Evolutionary conservation across 345 rosid genomes (phyloP).

Genomic region (Carallia brachiata): DNA sequence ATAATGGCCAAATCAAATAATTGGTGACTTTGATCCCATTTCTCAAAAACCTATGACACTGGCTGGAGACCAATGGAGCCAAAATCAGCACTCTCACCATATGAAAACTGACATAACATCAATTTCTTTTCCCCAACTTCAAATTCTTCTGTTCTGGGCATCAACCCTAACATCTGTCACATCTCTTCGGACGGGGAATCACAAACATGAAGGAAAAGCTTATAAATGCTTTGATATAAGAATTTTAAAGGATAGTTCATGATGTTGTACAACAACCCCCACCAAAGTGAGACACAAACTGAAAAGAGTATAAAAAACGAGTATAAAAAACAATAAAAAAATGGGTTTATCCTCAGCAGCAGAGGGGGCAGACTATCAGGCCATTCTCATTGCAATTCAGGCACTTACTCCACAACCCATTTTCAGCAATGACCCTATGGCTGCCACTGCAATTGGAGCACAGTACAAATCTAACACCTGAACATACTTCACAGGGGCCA

Average conservation of each 20-base stretch:
- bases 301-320: background rate
- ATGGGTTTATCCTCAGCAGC: conserved; percentile 16
- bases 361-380: conserved; percentile 21
- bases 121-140: too few species aligned
- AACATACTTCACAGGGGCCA: conserved; percentile 25
- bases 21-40: too few species aligned
- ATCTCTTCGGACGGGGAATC: too few species aligned
- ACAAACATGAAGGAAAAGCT: too few species aligned
- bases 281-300: background rate
- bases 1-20: too few species aligned
- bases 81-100: too few species aligned
- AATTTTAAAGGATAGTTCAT: background rate
- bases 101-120: too few species aligned
- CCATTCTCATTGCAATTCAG: conserved; percentile 33
- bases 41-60: too few species aligned
- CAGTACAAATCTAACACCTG: conserved; percentile 29
- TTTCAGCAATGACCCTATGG: conserved; percentile 14
- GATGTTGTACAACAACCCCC: background rate
- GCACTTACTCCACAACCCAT: conserved; percentile 22
- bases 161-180: too few species aligned
- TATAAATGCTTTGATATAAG: background rate
- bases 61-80: too few species aligned
- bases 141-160: too few species aligned
- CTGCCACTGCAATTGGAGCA: conserved; percentile 32
- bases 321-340: background rate